phyloP scores from a whole-genome alignment of 2,329 filamentous ascomycete genomes.

The Penicillium sp. region DNA sequence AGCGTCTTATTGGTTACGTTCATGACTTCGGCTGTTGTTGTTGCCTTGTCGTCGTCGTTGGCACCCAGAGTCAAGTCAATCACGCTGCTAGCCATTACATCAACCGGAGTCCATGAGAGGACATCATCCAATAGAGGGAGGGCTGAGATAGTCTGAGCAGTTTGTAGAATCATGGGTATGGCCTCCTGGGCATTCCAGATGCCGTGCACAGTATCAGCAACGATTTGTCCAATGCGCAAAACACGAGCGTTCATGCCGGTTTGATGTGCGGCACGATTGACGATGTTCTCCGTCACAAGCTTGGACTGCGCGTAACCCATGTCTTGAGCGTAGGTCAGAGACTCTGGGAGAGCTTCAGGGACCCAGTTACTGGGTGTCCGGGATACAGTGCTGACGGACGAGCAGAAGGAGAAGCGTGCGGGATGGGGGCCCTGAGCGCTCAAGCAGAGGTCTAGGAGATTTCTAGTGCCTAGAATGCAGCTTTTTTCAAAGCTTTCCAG shows the following conservation, averaged over 20 bases:
- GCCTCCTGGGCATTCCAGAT: constrained; percentile 52
- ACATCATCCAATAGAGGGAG: constrained; percentile 46
- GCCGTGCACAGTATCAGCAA: constrained; percentile 46
- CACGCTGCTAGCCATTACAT: constrained; percentile 16
- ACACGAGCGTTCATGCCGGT: constrained; percentile 32
- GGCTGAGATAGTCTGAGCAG: constrained; percentile 39
- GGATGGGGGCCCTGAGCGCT: constrained; percentile 20
- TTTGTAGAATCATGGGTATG: constrained; percentile 50
- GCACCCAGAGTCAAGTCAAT: constrained; percentile 21
- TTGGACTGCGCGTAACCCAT: constrained; percentile 46
- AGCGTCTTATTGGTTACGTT: constrained; percentile 51
- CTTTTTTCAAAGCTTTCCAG: constrained; percentile 51
- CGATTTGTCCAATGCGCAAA: constrained; percentile 50
- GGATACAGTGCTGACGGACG: constrained; percentile 46
- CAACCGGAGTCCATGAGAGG: constrained; percentile 42
- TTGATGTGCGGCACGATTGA: constrained; percentile 28
- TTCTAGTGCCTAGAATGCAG: constrained; percentile 48
- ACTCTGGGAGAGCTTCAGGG: constrained; percentile 32
- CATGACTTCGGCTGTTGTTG: constrained; percentile 8
- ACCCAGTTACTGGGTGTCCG: constrained; percentile 28
- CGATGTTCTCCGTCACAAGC: constrained; percentile 38
- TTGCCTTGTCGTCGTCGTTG: neutral
- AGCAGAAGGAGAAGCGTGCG: constrained; percentile 49
- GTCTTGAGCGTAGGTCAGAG: constrained; percentile 35
- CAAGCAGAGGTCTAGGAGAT: constrained; percentile 39